Evolutionary conservation across 805 yeast species (phyloP), one percentile per base, ranked within the genome.

Genomic region (Scheffersomyces amazonensis): DNA sequence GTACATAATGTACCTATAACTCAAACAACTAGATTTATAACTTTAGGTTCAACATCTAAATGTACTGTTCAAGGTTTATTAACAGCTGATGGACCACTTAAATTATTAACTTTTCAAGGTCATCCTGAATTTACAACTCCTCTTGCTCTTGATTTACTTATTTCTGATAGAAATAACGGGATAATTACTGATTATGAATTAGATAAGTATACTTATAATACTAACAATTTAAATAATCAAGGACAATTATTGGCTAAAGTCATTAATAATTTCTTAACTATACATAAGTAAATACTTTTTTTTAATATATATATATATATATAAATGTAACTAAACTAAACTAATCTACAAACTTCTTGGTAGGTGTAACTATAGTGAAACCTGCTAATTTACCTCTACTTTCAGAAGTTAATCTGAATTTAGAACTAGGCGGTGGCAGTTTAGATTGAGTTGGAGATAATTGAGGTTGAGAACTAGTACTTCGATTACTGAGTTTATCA

Each of bases 51-150:
- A 5, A 74, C 83, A 6, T 58, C 66, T 0, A 67, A 58, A 29
- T 83, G 95, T 44, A 50, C 61, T 1, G 62, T 76, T 24, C 96
- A 89, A 60, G 95, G 95, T 0, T 62, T 86, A 20, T 75, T 64
- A 12, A 57, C 71, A 2, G 56, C 50, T 12, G 38, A 74, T 39
- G 73, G 75, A 29, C 68, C 71, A 0, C 53, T 67, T 16, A 67
- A 71, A 31, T 37, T 84, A 6, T 59, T 89, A 16, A 77, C 93
- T 0, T 75, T 88, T 48, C 97, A 89, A 59, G 96, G 96, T 0
- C 97, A 89, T 52, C 96, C 96, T 0, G 96, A 89, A 56, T 89
- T 86, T 52, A 53, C 63, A 18, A 62, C 64, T 0, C 68, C 58
- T 3, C 53, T 52, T 20, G 50, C 63, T 1, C 35, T 56, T 18